These are phyloP conservation scores for Annulohypoxylon moriforme DNA, from an alignment of 495 filamentous ascomycete species.

Conservation along the genomic window DNA sequence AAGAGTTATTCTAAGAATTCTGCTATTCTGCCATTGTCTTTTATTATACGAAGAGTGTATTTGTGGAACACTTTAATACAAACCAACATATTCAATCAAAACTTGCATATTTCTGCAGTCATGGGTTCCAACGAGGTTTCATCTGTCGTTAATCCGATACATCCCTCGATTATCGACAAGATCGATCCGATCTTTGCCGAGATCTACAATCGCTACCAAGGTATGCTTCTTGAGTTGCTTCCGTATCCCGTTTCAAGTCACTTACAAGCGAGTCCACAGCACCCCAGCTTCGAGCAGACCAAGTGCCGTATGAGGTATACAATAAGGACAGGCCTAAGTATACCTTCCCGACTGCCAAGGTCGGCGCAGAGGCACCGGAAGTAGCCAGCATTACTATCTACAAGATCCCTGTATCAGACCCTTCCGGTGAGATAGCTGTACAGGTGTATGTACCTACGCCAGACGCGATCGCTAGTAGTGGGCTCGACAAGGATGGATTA, in stretches of 20 bases:
- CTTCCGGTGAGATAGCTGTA: constrained; percentile 48
- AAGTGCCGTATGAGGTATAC: constrained; percentile 54
- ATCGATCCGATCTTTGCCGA: constrained; percentile 51
- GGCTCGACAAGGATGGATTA: constrained; percentile 43
- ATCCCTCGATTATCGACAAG: constrained; percentile 47
- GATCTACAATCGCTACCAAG: constrained; percentile 53
- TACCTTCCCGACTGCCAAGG: constrained; percentile 46
- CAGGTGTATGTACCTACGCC: constrained; percentile 51
- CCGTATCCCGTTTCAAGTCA: constrained; percentile 1
- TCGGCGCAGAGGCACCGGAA: constrained; percentile 40
- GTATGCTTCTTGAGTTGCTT: constrained; percentile 25
- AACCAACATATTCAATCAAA: constrained; percentile 12
- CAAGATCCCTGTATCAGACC: constrained; percentile 48
- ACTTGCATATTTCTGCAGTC: constrained; percentile 17
- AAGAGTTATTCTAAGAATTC: background rate
- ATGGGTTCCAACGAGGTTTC: constrained; percentile 45
- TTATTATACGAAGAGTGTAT: constrained; percentile 9
- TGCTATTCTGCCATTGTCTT: background rate
- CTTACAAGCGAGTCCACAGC: constrained; percentile 24
- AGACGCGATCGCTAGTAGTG: constrained; percentile 44
- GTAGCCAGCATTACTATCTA: constrained; percentile 50
- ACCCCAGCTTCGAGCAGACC: constrained; percentile 46
- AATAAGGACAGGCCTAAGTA: constrained; percentile 49
- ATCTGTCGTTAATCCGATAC: constrained; percentile 47
- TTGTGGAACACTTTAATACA: constrained; percentile 1